Base-by-base conservation (phyloP, 805 yeast species). In the Nematodospora valgi region DNA sequence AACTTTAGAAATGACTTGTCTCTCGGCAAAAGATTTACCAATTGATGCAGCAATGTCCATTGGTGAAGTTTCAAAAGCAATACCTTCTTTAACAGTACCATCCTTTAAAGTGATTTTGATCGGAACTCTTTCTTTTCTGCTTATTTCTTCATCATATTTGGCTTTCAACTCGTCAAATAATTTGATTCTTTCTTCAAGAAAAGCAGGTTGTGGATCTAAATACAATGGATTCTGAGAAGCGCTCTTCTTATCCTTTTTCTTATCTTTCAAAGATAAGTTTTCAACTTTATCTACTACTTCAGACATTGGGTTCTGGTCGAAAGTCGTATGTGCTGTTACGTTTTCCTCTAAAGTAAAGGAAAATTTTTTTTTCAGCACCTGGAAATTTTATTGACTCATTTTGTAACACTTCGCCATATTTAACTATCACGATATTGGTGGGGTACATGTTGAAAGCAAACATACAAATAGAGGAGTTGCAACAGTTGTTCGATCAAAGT, bases 41-140 rank as follows among this genome's bases (percentile, higher is more conserved):
- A 91, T 88, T 38, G 62, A 79, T 49, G 71, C 73, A 34, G 98
- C 97, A 46, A 91, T 84, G 34, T 79, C 82, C 62, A 86, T 62
- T 30, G 98, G 98, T 18, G 88, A 69, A 33, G 98, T 88, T 61
- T 89, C 96, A 80, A 82, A 93, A 4, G 95, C 69, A 18, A 75
- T 75, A 43, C 86, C 98, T 48, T 74, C 82, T 59, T 83, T 81
- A 39, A 75, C 64, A 23, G 85, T 62, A 34, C 97, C 98, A 51
- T 91, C 97, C 57, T 83, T 86, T 61, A 91, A 72, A 35, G 95
- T 84, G 58, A 93, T 74, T 47, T 75, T 76, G 59, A 93, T 80
- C 30, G 86, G 73, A 17, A 35, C 42, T 43, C 77, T 64, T 41
- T 68, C 77, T 68, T 74, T 72, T 16, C 75, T 60, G 14, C 88